phyloP scores from a whole-genome alignment of 192 early-diverging fungal species.

The Podila minutissima region DNA sequence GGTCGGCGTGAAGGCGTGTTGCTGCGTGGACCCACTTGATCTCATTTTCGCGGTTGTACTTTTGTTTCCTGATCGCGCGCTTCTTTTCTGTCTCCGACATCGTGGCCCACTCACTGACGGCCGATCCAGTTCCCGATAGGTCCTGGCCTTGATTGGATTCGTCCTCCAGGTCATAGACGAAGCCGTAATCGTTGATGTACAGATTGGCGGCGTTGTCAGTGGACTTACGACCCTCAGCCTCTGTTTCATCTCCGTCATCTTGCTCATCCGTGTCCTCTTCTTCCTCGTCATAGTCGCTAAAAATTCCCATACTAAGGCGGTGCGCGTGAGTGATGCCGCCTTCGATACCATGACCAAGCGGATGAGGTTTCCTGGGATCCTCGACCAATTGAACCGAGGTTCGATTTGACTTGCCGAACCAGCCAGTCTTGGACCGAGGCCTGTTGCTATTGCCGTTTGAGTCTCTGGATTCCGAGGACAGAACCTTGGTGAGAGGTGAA shows the following conservation, averaged over 20 bases:
- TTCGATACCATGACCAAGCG: conserved; percentile 25
- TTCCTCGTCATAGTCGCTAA: conserved; percentile 17
- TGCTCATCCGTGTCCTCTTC: conserved; percentile 24
- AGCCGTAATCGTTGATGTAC: conserved; percentile 34
- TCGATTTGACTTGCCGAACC: conserved; percentile 35
- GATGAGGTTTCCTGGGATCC: conserved; percentile 16
- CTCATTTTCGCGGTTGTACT: conserved; percentile 28
- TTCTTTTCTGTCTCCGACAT: conserved; percentile 25
- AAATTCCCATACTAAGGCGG: conserved; percentile 4
- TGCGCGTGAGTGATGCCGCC: conserved; percentile 19
- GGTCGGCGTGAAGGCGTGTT: conserved; percentile 36
- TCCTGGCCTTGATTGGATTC: not conserved
- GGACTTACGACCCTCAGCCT: not conserved
- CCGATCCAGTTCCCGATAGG: not conserved
- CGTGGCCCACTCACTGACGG: not conserved
- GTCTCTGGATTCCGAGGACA: not conserved
- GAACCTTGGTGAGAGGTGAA: not conserved
- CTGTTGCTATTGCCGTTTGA: conserved; percentile 16
- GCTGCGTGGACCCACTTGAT: conserved; percentile 47
- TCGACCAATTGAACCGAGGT: conserved; percentile 10
- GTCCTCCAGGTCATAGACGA: conserved; percentile 26
- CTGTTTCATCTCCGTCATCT: conserved; percentile 11
- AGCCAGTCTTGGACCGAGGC: conserved; percentile 21
- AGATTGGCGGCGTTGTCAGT: not conserved
- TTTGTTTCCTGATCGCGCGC: conserved; percentile 20